Conservation (phyloP, 169 alveolate species). For the Plasmodium chabaudi region DNA sequence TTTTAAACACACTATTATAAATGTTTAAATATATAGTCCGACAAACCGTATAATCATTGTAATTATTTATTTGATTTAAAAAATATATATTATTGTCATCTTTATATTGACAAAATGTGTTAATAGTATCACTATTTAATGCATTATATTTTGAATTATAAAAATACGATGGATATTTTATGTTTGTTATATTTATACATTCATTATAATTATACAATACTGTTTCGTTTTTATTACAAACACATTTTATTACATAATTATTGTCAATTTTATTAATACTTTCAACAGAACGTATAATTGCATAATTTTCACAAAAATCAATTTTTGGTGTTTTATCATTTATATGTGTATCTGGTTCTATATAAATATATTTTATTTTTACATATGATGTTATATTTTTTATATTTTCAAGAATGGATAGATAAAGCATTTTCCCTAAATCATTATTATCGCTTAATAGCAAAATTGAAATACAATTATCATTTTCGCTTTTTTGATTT, state of each 20-base stretch:
- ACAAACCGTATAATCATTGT: conserved; percentile 18
- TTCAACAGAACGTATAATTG: neutral
- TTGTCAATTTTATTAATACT: conserved; percentile 12
- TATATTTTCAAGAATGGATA: conserved; percentile 16
- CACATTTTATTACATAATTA: conserved; percentile 15
- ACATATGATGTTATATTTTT: neutral
- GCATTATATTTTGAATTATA: conserved; percentile 7
- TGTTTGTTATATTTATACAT: conserved; percentile 35
- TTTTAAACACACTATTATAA: conserved; percentile 48
- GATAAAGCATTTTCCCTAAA: conserved; percentile 21
- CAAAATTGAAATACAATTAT: neutral
- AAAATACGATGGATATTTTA: conserved; percentile 49
- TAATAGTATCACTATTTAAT: neutral
- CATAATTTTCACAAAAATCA: conserved; percentile 33
- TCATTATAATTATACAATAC: conserved; percentile 26
- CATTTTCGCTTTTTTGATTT: neutral
- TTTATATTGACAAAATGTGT: conserved; percentile 26
- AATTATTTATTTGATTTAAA: conserved; percentile 39
- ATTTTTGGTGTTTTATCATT: neutral
- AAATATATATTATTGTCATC: conserved; percentile 37
- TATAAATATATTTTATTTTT: conserved; percentile 10
- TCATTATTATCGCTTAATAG: conserved; percentile 9
- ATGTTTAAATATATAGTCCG: conserved; percentile 41
- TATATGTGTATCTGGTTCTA: neutral
- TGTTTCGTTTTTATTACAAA: conserved; percentile 3